A percentile compares a stretch with the other conserved stretches of the same genome.
Conservation (phyloP, 345 rosid genomes). For the Syzygium oleosum region DNA sequence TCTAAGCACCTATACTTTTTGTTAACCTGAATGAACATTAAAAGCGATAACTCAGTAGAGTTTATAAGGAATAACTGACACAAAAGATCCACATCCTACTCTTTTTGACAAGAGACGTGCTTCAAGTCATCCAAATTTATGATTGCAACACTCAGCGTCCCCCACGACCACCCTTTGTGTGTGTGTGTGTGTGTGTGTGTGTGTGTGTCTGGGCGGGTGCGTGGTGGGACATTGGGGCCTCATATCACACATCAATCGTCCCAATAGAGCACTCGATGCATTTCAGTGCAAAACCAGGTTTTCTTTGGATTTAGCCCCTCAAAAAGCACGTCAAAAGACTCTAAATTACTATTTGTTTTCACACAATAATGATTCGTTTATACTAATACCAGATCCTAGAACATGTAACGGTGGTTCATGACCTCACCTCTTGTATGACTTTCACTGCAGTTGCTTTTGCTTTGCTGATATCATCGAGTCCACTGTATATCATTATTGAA, state of each 20-base stretch:
- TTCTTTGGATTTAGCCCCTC: background rate
- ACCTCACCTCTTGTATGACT: constrained; percentile 84
- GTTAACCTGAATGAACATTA: constrained; percentile 57
- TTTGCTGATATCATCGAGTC: constrained; percentile 71
- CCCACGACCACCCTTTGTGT: background rate
- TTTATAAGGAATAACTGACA: background rate
- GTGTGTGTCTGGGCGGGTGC: background rate
- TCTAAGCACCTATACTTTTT: constrained; percentile 85
- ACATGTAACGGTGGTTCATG: background rate
- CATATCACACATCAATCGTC: background rate
- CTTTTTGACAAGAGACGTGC: background rate
- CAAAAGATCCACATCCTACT: background rate
- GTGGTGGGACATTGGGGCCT: background rate
- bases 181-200: background rate
- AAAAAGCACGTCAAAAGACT: background rate
- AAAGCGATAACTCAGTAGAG: background rate
- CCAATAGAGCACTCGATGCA: background rate
- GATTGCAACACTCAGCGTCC: background rate
- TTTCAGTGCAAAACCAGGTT: background rate
- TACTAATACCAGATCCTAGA: background rate
- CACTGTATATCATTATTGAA: constrained; percentile 96
- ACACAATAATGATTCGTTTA: background rate
- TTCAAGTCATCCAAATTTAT: background rate
- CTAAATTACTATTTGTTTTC: background rate
- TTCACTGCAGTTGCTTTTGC: constrained; percentile 77